Percentiles rank a stretch among this genome's conserved stretches.
phyloP scores from a whole-genome alignment of 2,329 filamentous ascomycete species.

The Colletotrichum australisinense region DNA sequence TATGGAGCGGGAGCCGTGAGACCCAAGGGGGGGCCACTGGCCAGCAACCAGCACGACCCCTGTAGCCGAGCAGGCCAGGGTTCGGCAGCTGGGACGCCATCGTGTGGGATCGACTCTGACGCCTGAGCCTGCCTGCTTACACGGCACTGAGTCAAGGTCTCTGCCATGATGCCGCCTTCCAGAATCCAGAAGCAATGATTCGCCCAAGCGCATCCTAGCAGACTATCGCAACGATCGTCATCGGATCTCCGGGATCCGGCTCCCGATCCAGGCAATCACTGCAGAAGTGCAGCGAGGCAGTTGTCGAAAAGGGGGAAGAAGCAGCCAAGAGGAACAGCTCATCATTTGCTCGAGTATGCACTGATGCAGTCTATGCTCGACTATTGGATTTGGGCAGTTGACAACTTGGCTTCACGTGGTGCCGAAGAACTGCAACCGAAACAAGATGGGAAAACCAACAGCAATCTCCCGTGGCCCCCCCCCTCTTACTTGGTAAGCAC shows the following conservation, averaged over 20 bases:
- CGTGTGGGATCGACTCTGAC: neutral
- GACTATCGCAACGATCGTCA: neutral
- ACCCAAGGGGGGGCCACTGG: too few species aligned
- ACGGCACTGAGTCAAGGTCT: neutral
- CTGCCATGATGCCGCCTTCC: neutral
- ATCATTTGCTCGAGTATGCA: neutral
- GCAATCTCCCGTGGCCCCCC: neutral
- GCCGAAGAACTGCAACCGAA: slow-evolving; percentile 9
- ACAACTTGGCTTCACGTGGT: slow-evolving; percentile 4
- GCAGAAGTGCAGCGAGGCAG: neutral
- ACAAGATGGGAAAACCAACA: neutral
- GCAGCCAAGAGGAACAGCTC: neutral
- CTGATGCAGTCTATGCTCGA: neutral
- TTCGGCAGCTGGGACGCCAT: neutral
- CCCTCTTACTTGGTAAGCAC: neutral
- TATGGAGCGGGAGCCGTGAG: neutral
- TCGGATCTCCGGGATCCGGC: slow-evolving; percentile 9
- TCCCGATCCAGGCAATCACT: neutral
- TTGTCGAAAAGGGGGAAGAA: neutral
- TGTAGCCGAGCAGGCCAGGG: neutral
- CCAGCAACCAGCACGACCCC: neutral
- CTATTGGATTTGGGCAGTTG: neutral
- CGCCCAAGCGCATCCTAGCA: neutral
- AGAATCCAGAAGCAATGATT: neutral
- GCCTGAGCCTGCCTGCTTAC: too few species aligned